Evolutionary conservation across 495 filamentous ascomycete genomes (phyloP).

Genomic region (Penicillium daleae): DNA sequence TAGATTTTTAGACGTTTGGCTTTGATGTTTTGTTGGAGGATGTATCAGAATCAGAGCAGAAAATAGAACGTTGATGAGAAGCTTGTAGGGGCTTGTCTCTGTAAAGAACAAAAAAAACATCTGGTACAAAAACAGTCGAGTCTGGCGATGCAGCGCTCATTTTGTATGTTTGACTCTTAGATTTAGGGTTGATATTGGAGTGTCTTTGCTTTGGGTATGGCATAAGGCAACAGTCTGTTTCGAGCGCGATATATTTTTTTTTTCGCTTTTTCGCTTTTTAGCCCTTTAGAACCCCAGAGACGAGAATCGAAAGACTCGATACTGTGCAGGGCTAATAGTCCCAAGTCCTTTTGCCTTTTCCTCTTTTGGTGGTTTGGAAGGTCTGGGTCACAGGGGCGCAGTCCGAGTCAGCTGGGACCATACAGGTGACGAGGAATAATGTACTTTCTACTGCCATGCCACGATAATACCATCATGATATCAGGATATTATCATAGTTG

Average conservation of each 20-base stretch:
- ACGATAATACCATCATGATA: background rate
- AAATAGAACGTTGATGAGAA: background rate
- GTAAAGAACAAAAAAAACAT: background rate
- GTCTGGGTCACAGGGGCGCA: slow-evolving; percentile 30
- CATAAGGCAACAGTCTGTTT: slow-evolving; percentile 7
- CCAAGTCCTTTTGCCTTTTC: no score
- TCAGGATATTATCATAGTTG: background rate
- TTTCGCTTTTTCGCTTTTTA: background rate
- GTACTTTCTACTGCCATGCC: background rate
- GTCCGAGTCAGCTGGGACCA: slow-evolving; percentile 32
- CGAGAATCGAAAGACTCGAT: background rate
- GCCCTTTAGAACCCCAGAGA: background rate
- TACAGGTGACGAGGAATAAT: slow-evolving; percentile 18
- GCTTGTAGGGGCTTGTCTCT: background rate
- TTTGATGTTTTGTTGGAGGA: background rate
- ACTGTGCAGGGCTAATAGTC: slow-evolving; percentile 16
- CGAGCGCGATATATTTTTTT: slow-evolving; percentile 1
- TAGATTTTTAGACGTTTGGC: background rate
- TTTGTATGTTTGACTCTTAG: background rate
- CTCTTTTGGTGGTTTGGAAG: slow-evolving; percentile 17
- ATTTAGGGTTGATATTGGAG: background rate
- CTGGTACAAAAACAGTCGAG: background rate
- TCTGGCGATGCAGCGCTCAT: slow-evolving; percentile 1
- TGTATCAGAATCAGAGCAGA: background rate
- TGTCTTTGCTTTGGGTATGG: background rate